Conservation (phyloP, 2,329 filamentous ascomycete species). For the Leptographium radiaticola region DNA sequence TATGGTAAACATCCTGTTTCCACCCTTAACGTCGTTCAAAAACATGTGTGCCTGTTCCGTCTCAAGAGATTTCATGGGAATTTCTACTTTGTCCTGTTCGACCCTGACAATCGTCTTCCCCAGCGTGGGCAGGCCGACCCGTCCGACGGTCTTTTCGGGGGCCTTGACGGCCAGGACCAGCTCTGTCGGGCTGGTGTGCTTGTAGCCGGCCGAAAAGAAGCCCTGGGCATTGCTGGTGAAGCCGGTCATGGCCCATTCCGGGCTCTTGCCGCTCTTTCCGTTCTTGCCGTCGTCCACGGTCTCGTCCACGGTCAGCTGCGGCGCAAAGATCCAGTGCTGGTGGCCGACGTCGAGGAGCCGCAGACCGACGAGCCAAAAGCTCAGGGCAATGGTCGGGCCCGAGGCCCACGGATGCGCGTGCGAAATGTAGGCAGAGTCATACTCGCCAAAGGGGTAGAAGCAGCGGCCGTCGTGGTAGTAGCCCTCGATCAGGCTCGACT, state of each 20-base stretch:
- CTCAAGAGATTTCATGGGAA: neutral
- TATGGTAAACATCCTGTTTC: neutral
- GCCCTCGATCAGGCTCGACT: constrained; percentile 45
- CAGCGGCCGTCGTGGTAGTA: constrained; percentile 43
- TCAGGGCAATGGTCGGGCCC: constrained; percentile 32
- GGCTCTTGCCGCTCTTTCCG: neutral
- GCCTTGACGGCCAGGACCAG: neutral
- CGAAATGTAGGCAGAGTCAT: constrained; percentile 25
- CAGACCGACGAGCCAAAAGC: constrained; percentile 7
- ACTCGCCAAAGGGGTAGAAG: constrained; percentile 39
- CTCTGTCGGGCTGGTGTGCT: neutral
- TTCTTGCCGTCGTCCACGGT: neutral
- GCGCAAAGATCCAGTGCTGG: neutral
- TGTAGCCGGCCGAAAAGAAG: neutral
- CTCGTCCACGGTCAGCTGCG: neutral
- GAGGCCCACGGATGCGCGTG: constrained; percentile 36
- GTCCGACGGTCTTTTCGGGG: neutral
- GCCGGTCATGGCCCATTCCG: neutral
- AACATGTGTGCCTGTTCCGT: neutral
- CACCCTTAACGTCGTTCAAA: neutral
- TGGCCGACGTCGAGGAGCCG: neutral
- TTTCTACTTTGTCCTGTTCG: neutral
- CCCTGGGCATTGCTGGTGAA: neutral
- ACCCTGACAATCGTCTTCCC: neutral
- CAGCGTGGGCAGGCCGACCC: neutral